These are phyloP conservation scores for Agapanthus africanus DNA, from an alignment of 106 monocot genomes.

Conservation along the genomic window DNA sequence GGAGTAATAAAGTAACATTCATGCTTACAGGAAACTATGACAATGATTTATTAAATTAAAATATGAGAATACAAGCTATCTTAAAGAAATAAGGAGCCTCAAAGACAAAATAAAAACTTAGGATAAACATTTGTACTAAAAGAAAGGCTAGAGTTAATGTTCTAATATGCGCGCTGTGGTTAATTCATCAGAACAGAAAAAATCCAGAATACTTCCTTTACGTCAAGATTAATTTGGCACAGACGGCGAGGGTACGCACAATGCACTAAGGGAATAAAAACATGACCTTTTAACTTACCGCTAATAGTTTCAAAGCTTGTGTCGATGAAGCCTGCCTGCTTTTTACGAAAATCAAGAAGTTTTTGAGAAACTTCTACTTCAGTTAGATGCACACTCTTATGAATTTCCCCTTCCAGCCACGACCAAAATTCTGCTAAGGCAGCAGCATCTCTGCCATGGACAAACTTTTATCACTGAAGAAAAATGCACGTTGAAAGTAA, in stretches of 20 bases:
- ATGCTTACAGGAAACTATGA: neutral
- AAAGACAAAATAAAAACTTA: neutral
- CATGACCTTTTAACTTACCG: conserved; percentile 42
- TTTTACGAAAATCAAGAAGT: conserved; percentile 82
- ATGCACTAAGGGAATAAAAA: neutral
- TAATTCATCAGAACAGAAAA: neutral
- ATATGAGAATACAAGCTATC: neutral
- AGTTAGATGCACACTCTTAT: conserved; percentile 33
- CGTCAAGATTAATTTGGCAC: neutral
- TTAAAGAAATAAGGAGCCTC: neutral
- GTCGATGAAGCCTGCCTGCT: conserved; percentile 74
- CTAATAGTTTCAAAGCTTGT: conserved; percentile 98
- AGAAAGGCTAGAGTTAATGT: neutral
- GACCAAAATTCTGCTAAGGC: conserved; percentile 89
- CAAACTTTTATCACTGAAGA: neutral
- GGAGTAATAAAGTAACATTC: neutral
- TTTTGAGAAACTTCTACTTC: conserved; percentile 79
- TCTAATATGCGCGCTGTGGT: neutral
- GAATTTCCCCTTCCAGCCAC: conserved; percentile 81
- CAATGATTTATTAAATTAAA: neutral
- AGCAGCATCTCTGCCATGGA: conserved; percentile 74
- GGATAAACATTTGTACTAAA: neutral
- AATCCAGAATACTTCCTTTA: neutral
- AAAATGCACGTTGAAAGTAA: neutral
- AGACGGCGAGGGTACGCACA: neutral